Evolutionary conservation across 805 yeast species (phyloP), one percentile per base, ranked within the genome.

Genomic region (Lipomyces kockii): DNA sequence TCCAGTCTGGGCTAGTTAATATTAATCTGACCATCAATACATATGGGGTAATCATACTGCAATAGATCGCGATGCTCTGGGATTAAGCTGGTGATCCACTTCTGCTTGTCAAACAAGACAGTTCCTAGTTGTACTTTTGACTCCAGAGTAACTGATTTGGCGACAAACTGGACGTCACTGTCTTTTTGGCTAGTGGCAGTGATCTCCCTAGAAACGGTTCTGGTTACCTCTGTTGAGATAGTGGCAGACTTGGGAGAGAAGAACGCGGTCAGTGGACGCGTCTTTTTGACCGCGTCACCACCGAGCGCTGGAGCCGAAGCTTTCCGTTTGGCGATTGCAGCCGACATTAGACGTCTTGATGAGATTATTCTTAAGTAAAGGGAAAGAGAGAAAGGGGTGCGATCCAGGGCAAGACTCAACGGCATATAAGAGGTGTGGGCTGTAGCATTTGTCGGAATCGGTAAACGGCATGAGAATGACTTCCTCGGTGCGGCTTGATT

Each of bases 51-150:
- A 14, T 61, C 74, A 37, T 69, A 79, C 22, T 82, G 77, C 1
- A 92, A 82, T 3, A 92, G 80, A 2, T 78, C 78, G 58, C 74
- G 77, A 53, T 86, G 83, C 57, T 87, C 91, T 0, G 77, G 71
- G 0, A 84, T 76, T 4, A 89, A 80, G 0, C 81, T 69, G 0
- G 74, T 73, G 8, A 87, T 68, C 90, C 92, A 89, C 65, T 77
- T 64, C 2, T 75, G 71, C 73, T 85, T 89, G 71, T 86, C 78
- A 74, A 88, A 8, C 35, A 2, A 9, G 39, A 8, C 20, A 9
- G 59, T 46, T 14, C n/a, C 29, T 14, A 34, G 2, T 39, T 51
- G 27, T 34, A 54, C 8, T 20, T 49, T 32, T 17, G 55, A 11
- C 32, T 52, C 37, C 14, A 22, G 39, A 27, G 55, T 29, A 3